Conservation (phyloP, 495 filamentous ascomycete species). For the Penicillium alfredii region DNA sequence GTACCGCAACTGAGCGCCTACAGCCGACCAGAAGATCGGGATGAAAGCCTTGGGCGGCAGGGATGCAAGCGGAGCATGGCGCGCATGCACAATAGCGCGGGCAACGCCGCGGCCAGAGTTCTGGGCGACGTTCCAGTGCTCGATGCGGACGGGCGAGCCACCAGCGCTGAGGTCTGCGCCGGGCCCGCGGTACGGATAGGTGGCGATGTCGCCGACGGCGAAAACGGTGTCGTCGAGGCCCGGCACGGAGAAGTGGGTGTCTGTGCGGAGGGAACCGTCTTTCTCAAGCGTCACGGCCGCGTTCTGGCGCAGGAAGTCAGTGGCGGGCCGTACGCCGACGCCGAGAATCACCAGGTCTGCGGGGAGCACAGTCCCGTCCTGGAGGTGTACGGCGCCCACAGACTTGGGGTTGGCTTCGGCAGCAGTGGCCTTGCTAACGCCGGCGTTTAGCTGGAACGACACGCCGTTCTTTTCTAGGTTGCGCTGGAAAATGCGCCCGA, state of each 20-base stretch:
- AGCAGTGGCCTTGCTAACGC: conserved; percentile 73
- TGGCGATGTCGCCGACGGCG: conserved; percentile 93
- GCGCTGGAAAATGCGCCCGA: conserved; percentile 73
- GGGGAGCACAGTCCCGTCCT: conserved; percentile 75
- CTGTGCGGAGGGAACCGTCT: conserved; percentile 74
- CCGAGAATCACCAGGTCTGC: conserved; percentile 90
- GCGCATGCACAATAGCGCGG: conserved; percentile 57
- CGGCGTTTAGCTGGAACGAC: conserved; percentile 74
- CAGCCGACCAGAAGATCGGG: conserved; percentile 92
- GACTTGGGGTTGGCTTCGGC: conserved; percentile 55
- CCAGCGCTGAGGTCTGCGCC: conserved; percentile 48
- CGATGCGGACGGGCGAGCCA: conserved; percentile 64
- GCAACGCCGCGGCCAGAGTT: conserved; percentile 79
- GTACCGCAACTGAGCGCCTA: conserved; percentile 85
- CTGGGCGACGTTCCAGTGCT: conserved; percentile 98
- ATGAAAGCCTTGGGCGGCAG: conserved; percentile 67
- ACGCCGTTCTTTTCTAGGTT: conserved; percentile 78
- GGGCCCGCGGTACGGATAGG: conserved; percentile 88
- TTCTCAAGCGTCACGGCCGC: conserved; percentile 58
- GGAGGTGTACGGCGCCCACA: conserved; percentile 77
- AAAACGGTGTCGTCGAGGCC: conserved; percentile 70
- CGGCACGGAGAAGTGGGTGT: conserved; percentile 69
- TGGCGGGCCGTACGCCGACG: conserved; percentile 82
- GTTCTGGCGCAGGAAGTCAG: conserved; percentile 75
- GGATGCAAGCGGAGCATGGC: conserved; percentile 21